Percentiles rank a stretch among this genome's conserved stretches.
These are phyloP conservation scores for Aspergillus olivimuriae DNA, from an alignment of 495 filamentous ascomycete species.

Conservation along the genomic window DNA sequence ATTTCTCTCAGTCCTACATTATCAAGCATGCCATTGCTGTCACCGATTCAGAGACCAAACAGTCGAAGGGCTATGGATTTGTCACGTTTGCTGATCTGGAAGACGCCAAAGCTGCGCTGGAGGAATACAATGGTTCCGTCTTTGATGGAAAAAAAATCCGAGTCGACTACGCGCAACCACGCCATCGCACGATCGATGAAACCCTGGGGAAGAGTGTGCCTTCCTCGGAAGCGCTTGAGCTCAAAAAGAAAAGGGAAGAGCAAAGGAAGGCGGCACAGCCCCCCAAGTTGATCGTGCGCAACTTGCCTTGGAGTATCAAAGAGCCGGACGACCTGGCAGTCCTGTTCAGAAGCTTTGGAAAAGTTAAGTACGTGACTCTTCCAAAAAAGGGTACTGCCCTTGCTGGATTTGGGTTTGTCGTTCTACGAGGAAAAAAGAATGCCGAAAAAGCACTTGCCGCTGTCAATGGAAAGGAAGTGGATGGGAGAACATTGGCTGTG, in stretches of 20 bases:
- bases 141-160: slow-evolving; percentile 75
- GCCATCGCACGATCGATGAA: slow-evolving; percentile 62
- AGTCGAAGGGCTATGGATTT: slow-evolving; percentile 89
- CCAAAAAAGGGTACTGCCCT: slow-evolving; percentile 69
- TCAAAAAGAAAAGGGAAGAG: slow-evolving; percentile 53
- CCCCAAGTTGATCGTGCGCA: slow-evolving; percentile 87
- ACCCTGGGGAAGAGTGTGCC: slow-evolving; percentile 42
- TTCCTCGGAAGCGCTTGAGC: slow-evolving; percentile 37
- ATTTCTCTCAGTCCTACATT: slow-evolving; percentile 90
- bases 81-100: slow-evolving; percentile 92
- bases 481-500: slow-evolving; percentile 80
- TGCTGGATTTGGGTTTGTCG: slow-evolving; percentile 88
- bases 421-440: slow-evolving; percentile 81
- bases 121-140: slow-evolving; percentile 66
- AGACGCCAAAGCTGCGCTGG: slow-evolving; percentile 72
- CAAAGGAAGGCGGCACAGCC: slow-evolving; percentile 52
- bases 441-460: slow-evolving; percentile 80
- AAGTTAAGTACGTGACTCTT: slow-evolving; percentile 74
- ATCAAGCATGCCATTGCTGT: slow-evolving; percentile 92
- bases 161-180: slow-evolving; percentile 80
- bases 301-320: slow-evolving; percentile 95
- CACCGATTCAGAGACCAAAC: slow-evolving; percentile 69
- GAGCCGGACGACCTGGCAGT: slow-evolving; percentile 66
- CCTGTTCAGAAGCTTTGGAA: slow-evolving; percentile 81
- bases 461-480: slow-evolving; percentile 84